Evolutionary conservation across 2,329 filamentous ascomycete genomes (phyloP).

Genomic region (Ramularia endophylla): DNA sequence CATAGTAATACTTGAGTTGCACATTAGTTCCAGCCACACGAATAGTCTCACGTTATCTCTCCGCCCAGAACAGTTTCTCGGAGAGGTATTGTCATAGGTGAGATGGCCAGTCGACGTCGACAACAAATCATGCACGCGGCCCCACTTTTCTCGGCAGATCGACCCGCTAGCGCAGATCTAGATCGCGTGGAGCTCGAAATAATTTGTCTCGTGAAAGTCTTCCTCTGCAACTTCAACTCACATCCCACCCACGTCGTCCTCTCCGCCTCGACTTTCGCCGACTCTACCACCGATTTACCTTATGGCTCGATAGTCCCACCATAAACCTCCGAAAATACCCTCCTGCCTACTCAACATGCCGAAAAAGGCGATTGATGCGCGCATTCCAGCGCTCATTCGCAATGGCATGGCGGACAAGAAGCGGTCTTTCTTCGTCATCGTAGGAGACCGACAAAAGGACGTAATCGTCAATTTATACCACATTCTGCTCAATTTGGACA

Average conservation of each 20-base stretch:
- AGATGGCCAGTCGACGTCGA: too few species aligned
- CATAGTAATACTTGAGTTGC: too few species aligned
- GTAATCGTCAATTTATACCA: slow-evolving; percentile 93
- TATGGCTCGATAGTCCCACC: background rate
- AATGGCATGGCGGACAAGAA: slow-evolving; percentile 96
- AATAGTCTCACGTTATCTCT: too few species aligned
- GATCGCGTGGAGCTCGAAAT: too few species aligned
- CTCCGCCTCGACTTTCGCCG: background rate
- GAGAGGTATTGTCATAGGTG: too few species aligned
- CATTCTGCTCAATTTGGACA: slow-evolving; percentile 82
- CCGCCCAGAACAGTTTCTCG: too few species aligned
- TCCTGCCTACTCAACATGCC: slow-evolving; percentile 39
- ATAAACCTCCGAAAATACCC: background rate
- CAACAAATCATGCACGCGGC: too few species aligned
- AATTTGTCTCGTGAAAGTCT: slow-evolving; percentile 3
- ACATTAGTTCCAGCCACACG: too few species aligned
- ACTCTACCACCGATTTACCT: background rate
- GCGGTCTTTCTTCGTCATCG: slow-evolving; percentile 94
- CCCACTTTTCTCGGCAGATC: too few species aligned
- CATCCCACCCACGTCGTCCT: background rate
- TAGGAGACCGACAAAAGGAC: slow-evolving; percentile 91
- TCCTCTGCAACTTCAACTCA: background rate
- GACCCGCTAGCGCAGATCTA: too few species aligned
- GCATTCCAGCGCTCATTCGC: slow-evolving; percentile 82
- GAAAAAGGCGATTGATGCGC: slow-evolving; percentile 64